Evolutionary conservation across 2,329 filamentous ascomycete genomes (phyloP), one percentile per base, ranked within the genome.

Genomic region (Cercospora citrullina): DNA sequence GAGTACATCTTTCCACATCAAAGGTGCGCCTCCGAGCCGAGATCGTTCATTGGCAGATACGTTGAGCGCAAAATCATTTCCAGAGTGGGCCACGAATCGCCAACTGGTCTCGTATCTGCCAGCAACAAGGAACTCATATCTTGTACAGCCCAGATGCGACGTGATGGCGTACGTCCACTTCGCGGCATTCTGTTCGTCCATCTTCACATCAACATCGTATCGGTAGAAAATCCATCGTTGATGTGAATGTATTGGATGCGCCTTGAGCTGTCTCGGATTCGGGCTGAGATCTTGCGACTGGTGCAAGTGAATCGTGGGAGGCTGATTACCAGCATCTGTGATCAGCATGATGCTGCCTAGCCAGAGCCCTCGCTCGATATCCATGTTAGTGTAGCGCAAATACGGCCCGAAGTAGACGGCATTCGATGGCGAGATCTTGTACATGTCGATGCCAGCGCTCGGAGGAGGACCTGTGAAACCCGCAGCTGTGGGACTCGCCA

Each of bases 91-190:
- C 74, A 98, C 91, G 78, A 98, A 98, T 26, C 94, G 90, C 95
- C 95, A 99, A 76, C 90, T 94, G 0, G 89, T 92, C 81, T 99
- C 95, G 72, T 93, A 84, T 67, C 92, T 90, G 6, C 94, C 94
- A 21, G 95, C 95, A 18, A 99, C 92, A 21, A 97, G 86, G 79
- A 99, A 99, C 76, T 99, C 95, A 79, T 98, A 99, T 28, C 95
- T 88, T n/a, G 95, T 98, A 81, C 95, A 99, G 36, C 95, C 95
- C 21, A 98, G 84, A 76, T 98, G 94, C 1, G 95, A 98, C 0
- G 95, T 99, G 62, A 99, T 94, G 1, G 95, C 95, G 77, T 99
- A 99, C 0, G 95, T 99, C 95, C 95, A 99, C 77, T 95, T 91
- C 0, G 93, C 91, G 31, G 88, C 86, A 28, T 85, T 86, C 16